Evolutionary conservation across 139 green algal species (phyloP), one percentile per base, ranked within the genome.

Genomic region (Tetraselmis chui): DNA sequence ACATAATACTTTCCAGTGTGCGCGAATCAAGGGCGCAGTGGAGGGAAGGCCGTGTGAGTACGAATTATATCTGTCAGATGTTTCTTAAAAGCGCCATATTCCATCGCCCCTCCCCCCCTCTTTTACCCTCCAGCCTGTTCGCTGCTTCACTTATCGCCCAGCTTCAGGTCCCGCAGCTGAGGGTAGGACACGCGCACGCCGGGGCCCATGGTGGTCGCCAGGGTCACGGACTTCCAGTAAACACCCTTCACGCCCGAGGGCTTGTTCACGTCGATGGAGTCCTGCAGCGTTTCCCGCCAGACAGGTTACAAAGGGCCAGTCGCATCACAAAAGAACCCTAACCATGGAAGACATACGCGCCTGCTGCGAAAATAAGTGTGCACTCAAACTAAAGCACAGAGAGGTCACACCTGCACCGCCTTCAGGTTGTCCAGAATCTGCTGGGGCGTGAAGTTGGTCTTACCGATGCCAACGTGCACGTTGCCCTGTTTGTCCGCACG

Each of bases 401-500:
- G n/a, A n/a, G n/a, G 45, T 5, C 11, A 18, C 11, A 94, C 93
- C 90, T 94, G 91, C 31, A 98, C 87, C 11, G 95, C 95, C 88
- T 97, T 97, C 22, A 99, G 88, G 91, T 99, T 99, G 28, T 81
- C 86, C 78, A 98, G 78, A 59, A 99, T 89, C 78, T 97, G 89
- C 83, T 88, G 88, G 32, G 84, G 79, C 0, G 76, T 82, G 91
- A 99, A 99, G 83, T 91, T 89, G 27, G 92, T 82, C 81, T 95
- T 96, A 67, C 97, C 97, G 81, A 98, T 97, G 59, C 93, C 90
- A 45, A 99, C 86, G 88, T 99, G 97, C 76, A 99, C 88, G 88
- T 99, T 99, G 79, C 97, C 97, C 0, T 89, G 90, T 89, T 99
- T 99, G 92, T 99, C 97, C 82, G 97, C 90, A 18, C 97, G 89